Base-by-base conservation (phyloP, 331 rosid genomes). In the Arachis monticola region DNA sequence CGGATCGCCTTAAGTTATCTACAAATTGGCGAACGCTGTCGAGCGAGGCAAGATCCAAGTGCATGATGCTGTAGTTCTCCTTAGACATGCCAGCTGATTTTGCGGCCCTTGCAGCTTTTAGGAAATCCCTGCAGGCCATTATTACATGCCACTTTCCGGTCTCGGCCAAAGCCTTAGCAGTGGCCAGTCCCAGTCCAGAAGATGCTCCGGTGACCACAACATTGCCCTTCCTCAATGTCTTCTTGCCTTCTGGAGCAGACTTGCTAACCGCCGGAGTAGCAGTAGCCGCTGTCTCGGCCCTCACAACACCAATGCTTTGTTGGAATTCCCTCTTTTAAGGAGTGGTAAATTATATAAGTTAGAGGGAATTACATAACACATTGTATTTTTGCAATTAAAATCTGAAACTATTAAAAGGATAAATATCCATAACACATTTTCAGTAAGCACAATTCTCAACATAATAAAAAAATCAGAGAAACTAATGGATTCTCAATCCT, bases 51-150 rank as follows among this genome's bases (percentile, higher is more conserved):
- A 95, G 98, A 92, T 95, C 98, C 47, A 95, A 77, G 77, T 95
- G 99, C 97, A 90, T 90, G 11, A 95, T 85, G 50, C 79, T 86
- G 83, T 90, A 92, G 83, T 87, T 90, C 70, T 92, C 98, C 83
- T 92, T 90, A 9, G 84, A 53, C 1, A 95, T 87, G 73, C 99
- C 99, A 12, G 96, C 92, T 14, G 96, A 78, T 77, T 95, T 95
- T 44, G 98, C 99, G 46, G 98, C 99, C 84, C 96, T 92, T 75
- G 94, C 91, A 53, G 98, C 83, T 83, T 95, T 95, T 80, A 95
- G 99, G 87, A 83, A 95, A 80, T 95, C 98, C 88, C 99, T 92
- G 89, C 99, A 95, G 17, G 99, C 99, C 99, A 95, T 90, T 76
- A 89, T 90, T 5, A 95, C 87, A 67, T 95, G 92, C 98, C 99